phyloP scores from a whole-genome alignment of 352 stramenopile species.

The Globisporangium spinosum region DNA sequence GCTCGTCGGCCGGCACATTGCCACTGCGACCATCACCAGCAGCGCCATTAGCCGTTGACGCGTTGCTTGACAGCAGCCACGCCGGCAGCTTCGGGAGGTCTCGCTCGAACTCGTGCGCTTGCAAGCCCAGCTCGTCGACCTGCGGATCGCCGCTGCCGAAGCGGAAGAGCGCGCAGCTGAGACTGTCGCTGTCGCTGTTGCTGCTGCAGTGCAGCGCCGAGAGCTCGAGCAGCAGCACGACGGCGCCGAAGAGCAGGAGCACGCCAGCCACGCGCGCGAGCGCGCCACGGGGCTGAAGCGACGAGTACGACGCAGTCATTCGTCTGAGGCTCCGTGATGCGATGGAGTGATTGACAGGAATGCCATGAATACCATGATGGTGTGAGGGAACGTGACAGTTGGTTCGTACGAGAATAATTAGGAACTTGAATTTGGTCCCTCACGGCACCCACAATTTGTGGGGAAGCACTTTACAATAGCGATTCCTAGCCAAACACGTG shows the following conservation, averaged over 20 bases:
- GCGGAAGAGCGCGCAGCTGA: not conserved
- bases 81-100: not conserved
- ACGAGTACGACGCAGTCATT: not conserved
- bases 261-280: constrained; percentile 1
- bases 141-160: not conserved
- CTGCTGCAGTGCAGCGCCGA: not conserved
- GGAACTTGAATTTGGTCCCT: too few relatives aligned
- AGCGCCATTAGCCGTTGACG: not conserved
- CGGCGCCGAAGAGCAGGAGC: constrained; percentile 3
- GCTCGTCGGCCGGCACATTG: constrained; percentile 30
- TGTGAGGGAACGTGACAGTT: too few relatives aligned
- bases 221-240: constrained; percentile 11
- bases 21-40: not conserved
- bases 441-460: too few relatives aligned
- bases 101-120: not conserved
- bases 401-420: too few relatives aligned
- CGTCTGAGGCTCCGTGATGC: too few relatives aligned
- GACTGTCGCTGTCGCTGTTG: not conserved
- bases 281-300: not conserved
- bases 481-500: too few relatives aligned
- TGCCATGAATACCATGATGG: too few relatives aligned
- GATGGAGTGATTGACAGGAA: too few relatives aligned
- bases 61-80: not conserved
- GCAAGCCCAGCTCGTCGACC: constrained; percentile 4
- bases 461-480: too few relatives aligned